A percentile compares a stretch with the other conserved stretches of the same genome.
These are phyloP conservation scores for Acer yangbiense DNA, from an alignment of 345 rosid genomes.

Conservation along the genomic window DNA sequence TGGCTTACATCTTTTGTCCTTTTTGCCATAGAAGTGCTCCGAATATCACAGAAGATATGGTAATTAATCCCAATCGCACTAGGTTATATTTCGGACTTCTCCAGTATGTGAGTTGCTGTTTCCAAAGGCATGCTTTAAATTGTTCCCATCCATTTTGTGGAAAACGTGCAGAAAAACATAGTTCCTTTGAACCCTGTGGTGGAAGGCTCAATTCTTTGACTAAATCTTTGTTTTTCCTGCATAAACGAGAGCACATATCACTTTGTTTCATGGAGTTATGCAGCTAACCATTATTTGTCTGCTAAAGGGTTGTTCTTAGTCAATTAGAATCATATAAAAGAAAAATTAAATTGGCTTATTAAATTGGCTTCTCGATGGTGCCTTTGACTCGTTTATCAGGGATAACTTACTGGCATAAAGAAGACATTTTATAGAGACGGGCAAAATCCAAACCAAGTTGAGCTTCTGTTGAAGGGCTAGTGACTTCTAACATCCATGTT, in stretches of 20 bases:
- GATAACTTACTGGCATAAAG: constrained; percentile 29
- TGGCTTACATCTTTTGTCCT: constrained; percentile 43
- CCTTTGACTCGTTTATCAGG: too few species aligned
- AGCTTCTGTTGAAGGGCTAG: constrained; percentile 32
- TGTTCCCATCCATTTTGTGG: constrained; percentile 37
- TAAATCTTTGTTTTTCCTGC: constrained; percentile 27
- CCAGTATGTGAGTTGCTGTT: constrained; percentile 43
- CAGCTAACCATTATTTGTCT: background rate
- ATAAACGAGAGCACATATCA: background rate
- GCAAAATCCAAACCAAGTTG: constrained; percentile 37
- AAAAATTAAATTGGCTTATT: too few species aligned
- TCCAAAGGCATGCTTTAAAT: constrained; percentile 47
- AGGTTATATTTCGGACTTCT: constrained; percentile 45
- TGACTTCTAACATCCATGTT: constrained; percentile 59
- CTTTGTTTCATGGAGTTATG: background rate
- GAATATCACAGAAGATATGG: constrained; percentile 26
- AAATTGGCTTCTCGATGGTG: too few species aligned
- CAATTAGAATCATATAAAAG: too few species aligned
- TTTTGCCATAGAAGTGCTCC: constrained; percentile 39
- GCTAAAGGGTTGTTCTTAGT: background rate
- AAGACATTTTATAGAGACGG: constrained; percentile 32
- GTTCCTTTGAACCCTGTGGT: constrained; percentile 21
- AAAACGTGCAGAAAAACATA: constrained; percentile 24
- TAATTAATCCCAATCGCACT: constrained; percentile 17
- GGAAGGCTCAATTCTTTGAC: constrained; percentile 29